phyloP scores from a whole-genome alignment of 75 land plant genomes.

The Azolla pinnata region DNA sequence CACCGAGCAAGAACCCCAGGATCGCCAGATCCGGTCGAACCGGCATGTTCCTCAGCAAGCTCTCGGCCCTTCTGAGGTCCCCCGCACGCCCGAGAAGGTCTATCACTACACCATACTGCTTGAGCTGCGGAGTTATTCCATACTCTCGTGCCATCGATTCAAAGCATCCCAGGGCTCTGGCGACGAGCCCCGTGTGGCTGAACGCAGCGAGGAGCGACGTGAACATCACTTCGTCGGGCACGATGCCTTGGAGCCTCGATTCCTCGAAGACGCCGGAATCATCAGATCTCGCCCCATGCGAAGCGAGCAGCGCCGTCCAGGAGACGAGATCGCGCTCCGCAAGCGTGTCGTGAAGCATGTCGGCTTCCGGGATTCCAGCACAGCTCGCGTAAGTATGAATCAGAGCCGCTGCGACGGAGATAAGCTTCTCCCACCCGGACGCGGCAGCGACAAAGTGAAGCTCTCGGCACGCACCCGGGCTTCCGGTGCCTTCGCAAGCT shows the following conservation, averaged over 20 bases:
- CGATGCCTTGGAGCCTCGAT: slow-evolving; percentile 13
- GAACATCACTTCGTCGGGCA: slow-evolving; percentile 20
- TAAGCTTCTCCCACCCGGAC: not conserved
- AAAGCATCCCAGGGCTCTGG: slow-evolving; percentile 15
- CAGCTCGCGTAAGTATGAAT: not conserved
- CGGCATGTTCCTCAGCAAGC: slow-evolving; percentile 36
- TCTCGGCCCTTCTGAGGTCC: slow-evolving; percentile 28
- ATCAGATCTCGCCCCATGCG: no score
- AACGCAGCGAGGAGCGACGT: slow-evolving; percentile 23
- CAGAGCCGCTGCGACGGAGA: not conserved
- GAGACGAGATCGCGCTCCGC: no score
- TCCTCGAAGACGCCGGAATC: not conserved
- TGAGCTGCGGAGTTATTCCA: slow-evolving; percentile 23
- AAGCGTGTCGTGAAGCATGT: no score
- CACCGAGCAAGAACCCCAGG: slow-evolving; percentile 52
- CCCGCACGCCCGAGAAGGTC: slow-evolving; percentile 56
- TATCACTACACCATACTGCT: slow-evolving; percentile 53
- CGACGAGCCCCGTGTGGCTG: slow-evolving; percentile 29
- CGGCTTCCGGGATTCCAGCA: no score
- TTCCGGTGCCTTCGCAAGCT: slow-evolving; percentile 9
- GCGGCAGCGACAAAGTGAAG: not conserved
- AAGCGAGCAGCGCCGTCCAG: no score
- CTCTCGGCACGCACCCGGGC: slow-evolving; percentile 4
- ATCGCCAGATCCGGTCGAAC: slow-evolving; percentile 35
- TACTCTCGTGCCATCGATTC: slow-evolving; percentile 11